Base-by-base conservation (phyloP, 2,329 filamentous ascomycete species). In the Clonostachys sp. region DNA sequence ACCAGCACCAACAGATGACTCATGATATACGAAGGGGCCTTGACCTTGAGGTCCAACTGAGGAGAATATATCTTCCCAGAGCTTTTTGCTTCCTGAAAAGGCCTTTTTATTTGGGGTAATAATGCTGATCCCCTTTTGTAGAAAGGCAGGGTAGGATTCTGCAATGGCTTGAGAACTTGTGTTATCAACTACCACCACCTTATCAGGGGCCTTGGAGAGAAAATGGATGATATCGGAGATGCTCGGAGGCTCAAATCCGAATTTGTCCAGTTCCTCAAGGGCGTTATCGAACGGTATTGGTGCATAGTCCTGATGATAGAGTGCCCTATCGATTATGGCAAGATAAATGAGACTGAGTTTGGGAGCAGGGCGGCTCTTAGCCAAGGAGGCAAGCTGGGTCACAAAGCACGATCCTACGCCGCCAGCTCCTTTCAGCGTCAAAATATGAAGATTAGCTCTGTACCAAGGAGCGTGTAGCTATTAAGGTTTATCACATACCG, bases 81-180 rank as follows among this genome's bases (percentile, higher is more conserved):
- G 74, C 57, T 83, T 75, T 59, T 89, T 84, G 42, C 81, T 83
- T 49, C 87, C 84, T 0, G 90, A 95, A 70, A 99, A 99, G 13
- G 88, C 92, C 72, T 99, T 99, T 77, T 99, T 99, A 78, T 97
- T 99, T 40, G 94, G 91, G 1, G 94, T 99, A 30, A 97, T 89
- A 58, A 99, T 83, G 67, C 84, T 92, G 66, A 99, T 85, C 13
- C 91, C 92, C 53, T 83, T 81, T 59, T 81, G 78, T 51, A 99
- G 74, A 66, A 95, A 89, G 42, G 79, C 67, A 2, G 94, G 91
- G 67, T 99, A 99, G 33, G 81, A 71, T 51, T 88, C 81, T 44
- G 92, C 94, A 33, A 99, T 78, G 53, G 87, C 84, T 58, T 92
- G 86, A 57, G 89, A 91, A 69, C 89, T 95, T 45, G 94, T 99